Conservation (phyloP, 257 asterid genomes). For the Solanum sejunctum region DNA sequence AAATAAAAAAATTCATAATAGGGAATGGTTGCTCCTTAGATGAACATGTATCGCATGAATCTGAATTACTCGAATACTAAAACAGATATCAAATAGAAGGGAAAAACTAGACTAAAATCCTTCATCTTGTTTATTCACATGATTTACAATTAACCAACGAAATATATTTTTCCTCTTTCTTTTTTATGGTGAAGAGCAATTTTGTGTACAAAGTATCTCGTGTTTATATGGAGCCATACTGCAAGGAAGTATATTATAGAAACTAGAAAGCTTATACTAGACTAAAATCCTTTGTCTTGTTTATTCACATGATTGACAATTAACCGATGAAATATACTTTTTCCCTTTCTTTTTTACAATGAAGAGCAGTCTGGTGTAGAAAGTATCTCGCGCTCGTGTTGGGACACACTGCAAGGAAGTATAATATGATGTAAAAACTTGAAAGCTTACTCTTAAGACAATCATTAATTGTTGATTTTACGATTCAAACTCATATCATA, state of each 20-base stretch:
- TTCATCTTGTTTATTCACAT: background rate
- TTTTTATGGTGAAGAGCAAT: background rate
- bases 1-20: background rate
- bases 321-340: background rate
- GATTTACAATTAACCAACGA: background rate
- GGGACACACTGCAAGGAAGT: background rate
- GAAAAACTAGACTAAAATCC: background rate
- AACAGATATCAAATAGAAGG: background rate
- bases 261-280: too few relatives aligned
- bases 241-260: background rate
- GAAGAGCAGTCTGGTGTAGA: rapidly evolving
- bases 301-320: background rate
- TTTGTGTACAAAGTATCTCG: background rate
- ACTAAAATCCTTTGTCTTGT: background rate
- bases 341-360: background rate
- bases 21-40: background rate
- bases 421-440: background rate
- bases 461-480: background rate
- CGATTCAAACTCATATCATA: background rate
- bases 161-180: background rate
- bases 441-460: background rate
- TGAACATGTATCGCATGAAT: background rate
- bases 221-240: rapidly evolving
- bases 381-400: rapidly evolving
- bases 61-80: background rate